A percentile compares a stretch with the other conserved stretches of the same genome.
Conservation (phyloP, 352 stramenopile species). For the Pythium brachiatum region DNA sequence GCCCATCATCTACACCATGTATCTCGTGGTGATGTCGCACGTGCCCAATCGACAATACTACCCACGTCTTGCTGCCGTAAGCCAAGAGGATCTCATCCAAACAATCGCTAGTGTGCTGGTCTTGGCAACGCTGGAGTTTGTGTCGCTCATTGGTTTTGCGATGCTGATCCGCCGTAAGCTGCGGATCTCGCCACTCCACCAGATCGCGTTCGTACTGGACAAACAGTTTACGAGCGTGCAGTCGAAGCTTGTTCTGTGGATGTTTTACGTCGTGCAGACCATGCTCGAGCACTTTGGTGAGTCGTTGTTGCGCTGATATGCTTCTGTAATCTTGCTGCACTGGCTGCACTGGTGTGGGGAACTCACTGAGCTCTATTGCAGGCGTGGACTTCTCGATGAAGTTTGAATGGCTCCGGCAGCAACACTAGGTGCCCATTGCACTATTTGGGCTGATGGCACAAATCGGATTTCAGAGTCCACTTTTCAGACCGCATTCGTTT, state of each 20-base stretch:
- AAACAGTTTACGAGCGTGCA: slow-evolving; percentile 21
- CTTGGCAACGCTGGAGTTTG: slow-evolving; percentile 9
- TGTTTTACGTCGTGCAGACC: slow-evolving; percentile 36
- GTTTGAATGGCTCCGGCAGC: slow-evolving; percentile 4
- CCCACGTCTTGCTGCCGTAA: neutral
- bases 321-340: too few species aligned
- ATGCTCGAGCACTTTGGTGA: slow-evolving; percentile 28
- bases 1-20: slow-evolving; percentile 18
- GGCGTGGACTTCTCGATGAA: slow-evolving; percentile 11
- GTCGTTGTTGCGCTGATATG: too few species aligned
- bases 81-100: neutral
- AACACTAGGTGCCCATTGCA: too few species aligned
- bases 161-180: slow-evolving; percentile 3
- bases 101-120: neutral
- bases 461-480: too few species aligned
- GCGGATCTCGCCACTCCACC: slow-evolving; percentile 21
- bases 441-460: too few species aligned
- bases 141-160: slow-evolving; percentile 3
- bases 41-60: slow-evolving; percentile 16
- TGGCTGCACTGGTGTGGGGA: too few species aligned
- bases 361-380: neutral
- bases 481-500: too few species aligned
- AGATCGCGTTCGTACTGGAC: slow-evolving; percentile 38
- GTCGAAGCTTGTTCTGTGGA: slow-evolving; percentile 32
- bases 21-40: slow-evolving; percentile 5